Base-by-base conservation (phyloP, 2,329 filamentous ascomycete species). In the Stromatinia cepivora region DNA sequence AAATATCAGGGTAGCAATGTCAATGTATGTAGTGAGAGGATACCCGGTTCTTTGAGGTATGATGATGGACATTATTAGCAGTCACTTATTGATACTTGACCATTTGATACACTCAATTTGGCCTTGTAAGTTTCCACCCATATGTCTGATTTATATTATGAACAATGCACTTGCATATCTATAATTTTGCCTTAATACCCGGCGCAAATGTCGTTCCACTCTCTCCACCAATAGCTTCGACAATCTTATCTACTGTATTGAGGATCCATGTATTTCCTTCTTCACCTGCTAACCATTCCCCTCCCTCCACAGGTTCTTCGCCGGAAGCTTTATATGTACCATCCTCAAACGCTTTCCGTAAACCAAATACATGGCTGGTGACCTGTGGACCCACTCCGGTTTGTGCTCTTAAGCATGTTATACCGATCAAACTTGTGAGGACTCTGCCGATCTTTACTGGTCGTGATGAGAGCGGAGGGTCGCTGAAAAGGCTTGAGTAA, bases 361-460 rank as follows among this genome's bases (percentile, higher is more conserved):
- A 77, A 0, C 92, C 92, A 81, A 93, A 94, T 0, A 95, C 84
- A 79, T 96, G 92, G 73, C 89, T 92, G 25, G 91, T 81, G 17
- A 96, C 91, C 82, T 95, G 92, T 1, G 92, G 92, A 0, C 88
- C 92, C 0, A 95, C 92, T 0, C 92, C 92, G 13, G 90, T 91
- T 83, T 95, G 92, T 57, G 92, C 86, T 4, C 92, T 81, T 78
- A 96, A 78, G 75, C 91, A 93, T 7, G 91, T 84, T 42, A 96
- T 85, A 0, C 90, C 92, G 6, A 93, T 84, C 17, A 95, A 79
- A 67, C 87, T 90, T 0, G 92, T 95, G 71, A 93, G 80, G 0
- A 92, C 85, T 0, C 92, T 81, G 0, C 92, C 92, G 0, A 92
- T 86, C 25, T 83, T 85, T 0, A 83, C 84, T 31, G 80, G 81